Conservation (phyloP, 1,284 basidiomycete species). For the Sporisorium iseilematis-ciliati region DNA sequence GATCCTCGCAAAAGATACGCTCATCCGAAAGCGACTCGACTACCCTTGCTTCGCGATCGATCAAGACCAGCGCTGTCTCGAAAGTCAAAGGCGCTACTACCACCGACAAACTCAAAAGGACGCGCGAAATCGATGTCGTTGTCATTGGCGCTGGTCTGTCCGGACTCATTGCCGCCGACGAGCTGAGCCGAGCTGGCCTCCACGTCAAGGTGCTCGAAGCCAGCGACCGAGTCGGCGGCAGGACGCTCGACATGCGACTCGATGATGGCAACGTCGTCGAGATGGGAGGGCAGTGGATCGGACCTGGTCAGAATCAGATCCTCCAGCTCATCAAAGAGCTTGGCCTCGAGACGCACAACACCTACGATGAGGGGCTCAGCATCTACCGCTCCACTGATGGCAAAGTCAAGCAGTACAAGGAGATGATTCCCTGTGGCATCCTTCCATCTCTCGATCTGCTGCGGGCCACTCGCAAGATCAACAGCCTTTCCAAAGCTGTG, state of each 20-base stretch:
- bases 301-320: constrained; percentile 72
- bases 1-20: not conserved
- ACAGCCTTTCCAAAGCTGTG: constrained; percentile 41
- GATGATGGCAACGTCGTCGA: constrained; percentile 68
- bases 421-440: constrained; percentile 45
- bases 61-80: not conserved
- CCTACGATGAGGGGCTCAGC: constrained; percentile 42
- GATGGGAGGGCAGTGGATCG: constrained; percentile 73
- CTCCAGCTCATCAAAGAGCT: constrained; percentile 70
- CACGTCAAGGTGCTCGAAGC: constrained; percentile 72
- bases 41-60: constrained; percentile 6
- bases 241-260: constrained; percentile 70
- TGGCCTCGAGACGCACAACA: constrained; percentile 66
- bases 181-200: constrained; percentile 69
- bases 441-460: constrained; percentile 41
- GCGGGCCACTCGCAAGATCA: constrained; percentile 44
- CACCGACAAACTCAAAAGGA: constrained; percentile 17
- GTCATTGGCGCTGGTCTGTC: constrained; percentile 72
- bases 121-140: constrained; percentile 66
- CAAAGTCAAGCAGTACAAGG: constrained; percentile 36
- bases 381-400: constrained; percentile 40
- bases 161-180: constrained; percentile 71
- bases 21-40: constrained; percentile 17
- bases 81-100: not conserved
- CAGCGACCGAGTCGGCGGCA: constrained; percentile 71